Conservation (phyloP, 352 stramenopile genomes). For the Phytophthora uliginosa region DNA sequence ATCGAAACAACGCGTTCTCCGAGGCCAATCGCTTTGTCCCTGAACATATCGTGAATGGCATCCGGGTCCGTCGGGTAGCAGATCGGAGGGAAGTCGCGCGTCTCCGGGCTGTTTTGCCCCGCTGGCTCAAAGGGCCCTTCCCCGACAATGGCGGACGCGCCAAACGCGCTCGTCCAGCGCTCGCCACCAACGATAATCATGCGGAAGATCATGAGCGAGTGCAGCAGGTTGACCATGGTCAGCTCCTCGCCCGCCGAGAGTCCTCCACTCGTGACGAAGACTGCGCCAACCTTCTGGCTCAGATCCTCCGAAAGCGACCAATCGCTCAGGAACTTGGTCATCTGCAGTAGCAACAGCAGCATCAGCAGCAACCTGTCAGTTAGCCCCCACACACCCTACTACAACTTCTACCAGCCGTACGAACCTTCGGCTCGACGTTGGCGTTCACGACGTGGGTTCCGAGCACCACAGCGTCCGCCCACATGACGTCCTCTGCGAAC, state of each 20-base stretch:
- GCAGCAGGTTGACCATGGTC: constrained; percentile 88
- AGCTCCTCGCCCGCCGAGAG: constrained; percentile 88
- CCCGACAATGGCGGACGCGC: constrained; percentile 81
- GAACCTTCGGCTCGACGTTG: constrained; percentile 88
- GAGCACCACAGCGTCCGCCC: constrained; percentile 88
- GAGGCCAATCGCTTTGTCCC: constrained; percentile 83
- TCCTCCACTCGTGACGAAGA: constrained; percentile 87
- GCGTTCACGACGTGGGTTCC: constrained; percentile 89
- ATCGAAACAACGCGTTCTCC: constrained; percentile 74
- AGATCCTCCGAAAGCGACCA: constrained; percentile 81
- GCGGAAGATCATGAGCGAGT: constrained; percentile 91
- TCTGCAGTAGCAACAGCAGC: constrained; percentile 39
- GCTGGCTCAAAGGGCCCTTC: constrained; percentile 74
- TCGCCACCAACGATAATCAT: constrained; percentile 89
- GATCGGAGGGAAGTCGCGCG: constrained; percentile 51
- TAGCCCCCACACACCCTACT: not conserved
- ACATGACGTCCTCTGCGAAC: constrained; percentile 85
- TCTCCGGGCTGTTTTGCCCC: constrained; percentile 10
- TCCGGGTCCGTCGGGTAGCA: constrained; percentile 72
- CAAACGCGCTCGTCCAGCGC: constrained; percentile 89
- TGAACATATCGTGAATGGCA: constrained; percentile 80
- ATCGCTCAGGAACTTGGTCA: constrained; percentile 73
- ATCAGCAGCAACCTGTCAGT: not conserved
- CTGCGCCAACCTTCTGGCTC: constrained; percentile 86
- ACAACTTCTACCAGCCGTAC: not conserved